Base-by-base conservation (phyloP, 805 yeast species). In the Suhomyces emberorum region DNA sequence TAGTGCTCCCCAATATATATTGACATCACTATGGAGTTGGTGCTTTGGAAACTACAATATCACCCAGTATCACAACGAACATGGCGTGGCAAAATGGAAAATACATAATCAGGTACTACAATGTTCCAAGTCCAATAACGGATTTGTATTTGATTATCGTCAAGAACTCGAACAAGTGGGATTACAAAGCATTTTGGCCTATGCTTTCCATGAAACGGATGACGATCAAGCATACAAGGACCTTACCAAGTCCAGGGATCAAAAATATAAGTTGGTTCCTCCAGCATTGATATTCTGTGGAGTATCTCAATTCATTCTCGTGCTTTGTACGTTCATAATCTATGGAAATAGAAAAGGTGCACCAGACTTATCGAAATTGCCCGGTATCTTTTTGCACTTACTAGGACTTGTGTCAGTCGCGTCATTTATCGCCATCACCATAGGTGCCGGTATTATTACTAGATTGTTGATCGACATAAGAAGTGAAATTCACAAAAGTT, bases 1-100 rank as follows among this genome's bases (percentile, higher is more conserved):
- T 4, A 41, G 48, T 19, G 72, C 77, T 1, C 81, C 82, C 1
- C 79, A 77, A 47, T 69, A 58, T 39, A 61, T 74, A 4, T 43
- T 60, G 8, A 59, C 69, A 0, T 57, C 69, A 5, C 33, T 73
- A 3, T 60, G 68, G 63, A 52, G 57, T 33, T 72, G 73, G 66
- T 75, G 81, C 46, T 62, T 55, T 34, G 76, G 74, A 1, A 55
- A 52, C 35, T 70, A 67, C 42, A 59, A 60, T 30, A 35, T 45
- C 14, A 50, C 60, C 14, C 22, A 40, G 15, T 14, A 30, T 15
- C 11, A 17, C 23, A 37, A 41, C 26, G 15, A 41, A 30, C 14
- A 48, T 23, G 57, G 57, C 3, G 23, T 42, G 3, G 29, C 39
- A 9, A 36, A 48, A 12, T 38, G 37, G 20, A 28, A 15, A 3